These are phyloP conservation scores for Pichia sp. DNA, from an alignment of 1,139 yeast genomes.

Conservation along the genomic window DNA sequence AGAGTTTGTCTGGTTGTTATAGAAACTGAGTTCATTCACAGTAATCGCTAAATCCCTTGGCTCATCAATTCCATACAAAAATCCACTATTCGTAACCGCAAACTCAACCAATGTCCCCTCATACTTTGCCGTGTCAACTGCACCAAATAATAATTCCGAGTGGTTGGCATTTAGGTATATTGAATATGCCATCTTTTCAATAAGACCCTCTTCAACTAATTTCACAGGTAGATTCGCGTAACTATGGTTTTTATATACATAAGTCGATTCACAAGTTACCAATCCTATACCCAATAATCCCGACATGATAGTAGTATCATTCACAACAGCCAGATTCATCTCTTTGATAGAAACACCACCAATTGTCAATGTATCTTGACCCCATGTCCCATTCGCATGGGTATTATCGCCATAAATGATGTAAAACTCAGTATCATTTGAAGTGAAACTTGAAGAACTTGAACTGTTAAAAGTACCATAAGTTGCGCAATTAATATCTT, in stretches of 20 bases:
- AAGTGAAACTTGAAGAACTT: slow-evolving; percentile 36
- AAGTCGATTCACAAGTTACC: slow-evolving; percentile 39
- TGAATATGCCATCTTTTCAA: slow-evolving; percentile 45
- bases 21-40: slow-evolving; percentile 17
- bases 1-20: slow-evolving; percentile 5
- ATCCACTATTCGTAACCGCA: slow-evolving; percentile 34
- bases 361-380: slow-evolving; percentile 42
- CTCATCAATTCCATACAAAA: slow-evolving; percentile 14
- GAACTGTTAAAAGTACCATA: slow-evolving; percentile 45
- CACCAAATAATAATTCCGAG: slow-evolving; percentile 50
- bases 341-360: slow-evolving; percentile 36
- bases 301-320: slow-evolving; percentile 39
- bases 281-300: slow-evolving; percentile 62
- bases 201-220: slow-evolving; percentile 45
- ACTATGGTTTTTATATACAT: slow-evolving; percentile 8
- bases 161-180: slow-evolving; percentile 37
- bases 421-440: slow-evolving; percentile 37
- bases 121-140: slow-evolving; percentile 46
- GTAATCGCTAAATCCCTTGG: slow-evolving; percentile 26
- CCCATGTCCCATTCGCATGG: slow-evolving; percentile 59
- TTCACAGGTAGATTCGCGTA: slow-evolving; percentile 54
- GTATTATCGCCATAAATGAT: slow-evolving; percentile 61
- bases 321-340: slow-evolving; percentile 53
- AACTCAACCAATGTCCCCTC: slow-evolving; percentile 37
- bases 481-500: slow-evolving; percentile 27